Conservation (phyloP, 305 asterid genomes). For the Lippia alba region DNA sequence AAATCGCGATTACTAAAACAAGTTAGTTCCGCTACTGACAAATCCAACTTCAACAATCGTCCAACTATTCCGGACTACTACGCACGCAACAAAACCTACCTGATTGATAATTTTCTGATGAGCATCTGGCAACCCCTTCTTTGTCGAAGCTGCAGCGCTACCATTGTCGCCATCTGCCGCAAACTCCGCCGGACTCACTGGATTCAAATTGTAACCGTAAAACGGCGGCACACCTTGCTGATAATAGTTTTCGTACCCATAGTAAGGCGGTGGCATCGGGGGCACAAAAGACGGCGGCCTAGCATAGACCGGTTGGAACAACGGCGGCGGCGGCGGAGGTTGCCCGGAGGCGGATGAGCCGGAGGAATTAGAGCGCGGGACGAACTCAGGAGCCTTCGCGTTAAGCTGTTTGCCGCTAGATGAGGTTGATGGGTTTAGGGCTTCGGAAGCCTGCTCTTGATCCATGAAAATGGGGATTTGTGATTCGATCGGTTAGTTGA, state of each 20-base stretch:
- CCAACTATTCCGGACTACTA: not conserved
- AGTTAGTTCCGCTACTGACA: conserved; percentile 2
- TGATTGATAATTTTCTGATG: conserved; percentile 65
- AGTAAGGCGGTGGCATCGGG: conserved; percentile 46
- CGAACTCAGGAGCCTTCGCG: conserved; percentile 81
- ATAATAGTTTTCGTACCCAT: conserved; percentile 41
- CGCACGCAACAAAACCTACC: conserved; percentile 37
- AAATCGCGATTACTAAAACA: conserved; percentile 1
- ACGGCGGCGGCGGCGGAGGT: conserved; percentile 38
- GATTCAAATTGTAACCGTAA: conserved; percentile 46
- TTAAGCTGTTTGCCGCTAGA: conserved; percentile 54
- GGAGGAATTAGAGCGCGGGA: conserved; percentile 50
- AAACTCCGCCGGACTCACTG: conserved; percentile 36
- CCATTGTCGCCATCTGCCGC: conserved; percentile 37
- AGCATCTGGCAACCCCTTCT: conserved; percentile 51
- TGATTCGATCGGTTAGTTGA: conserved; percentile 16
- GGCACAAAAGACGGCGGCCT: conserved; percentile 49
- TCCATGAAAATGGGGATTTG: conserved; percentile 39
- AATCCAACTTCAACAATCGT: not conserved
- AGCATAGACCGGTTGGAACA: conserved; percentile 36
- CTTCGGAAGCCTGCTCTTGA: conserved; percentile 46
- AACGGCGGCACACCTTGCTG: conserved; percentile 51
- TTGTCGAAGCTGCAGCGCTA: conserved; percentile 36
- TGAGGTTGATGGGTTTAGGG: conserved; percentile 44
- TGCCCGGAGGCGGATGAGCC: conserved; percentile 24